Conservation (phyloP, 169 alveolate genomes). For the Plasmodium relictum region DNA sequence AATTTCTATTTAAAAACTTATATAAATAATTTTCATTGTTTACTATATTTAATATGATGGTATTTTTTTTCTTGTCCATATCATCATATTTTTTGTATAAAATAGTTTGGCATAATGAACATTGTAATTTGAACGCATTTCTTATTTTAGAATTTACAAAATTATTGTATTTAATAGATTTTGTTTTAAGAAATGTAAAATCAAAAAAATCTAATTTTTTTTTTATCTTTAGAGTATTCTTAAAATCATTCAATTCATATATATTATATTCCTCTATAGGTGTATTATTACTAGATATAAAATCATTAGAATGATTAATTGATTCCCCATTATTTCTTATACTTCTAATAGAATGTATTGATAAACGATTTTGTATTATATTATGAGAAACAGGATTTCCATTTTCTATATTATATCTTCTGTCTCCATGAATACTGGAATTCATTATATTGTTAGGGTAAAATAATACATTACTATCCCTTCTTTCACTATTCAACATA, state of each 20-base stretch:
- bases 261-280: constrained; percentile 21
- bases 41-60: constrained; percentile 27
- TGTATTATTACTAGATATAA: constrained; percentile 26
- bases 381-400: neutral
- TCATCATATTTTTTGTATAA: constrained; percentile 56
- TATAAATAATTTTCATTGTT: constrained; percentile 63
- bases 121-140: constrained; percentile 60
- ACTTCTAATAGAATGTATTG: constrained; percentile 28
- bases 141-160: constrained; percentile 54
- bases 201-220: constrained; percentile 64
- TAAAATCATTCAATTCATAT: constrained; percentile 23
- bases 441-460: neutral
- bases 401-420: neutral
- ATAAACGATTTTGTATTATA: neutral
- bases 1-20: constrained; percentile 68
- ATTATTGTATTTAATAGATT: constrained; percentile 36
- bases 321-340: neutral
- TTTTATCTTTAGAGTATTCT: neutral
- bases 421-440: neutral
- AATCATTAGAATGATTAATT: neutral
- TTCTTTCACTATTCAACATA: constrained; percentile 2
- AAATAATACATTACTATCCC: constrained; percentile 30
- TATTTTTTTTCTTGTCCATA: constrained; percentile 21
- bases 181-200: constrained; percentile 61
- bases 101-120: constrained; percentile 73